Evolutionary conservation across 441 rosid genomes (phyloP).

Genomic region (Gossypium trilobum): DNA sequence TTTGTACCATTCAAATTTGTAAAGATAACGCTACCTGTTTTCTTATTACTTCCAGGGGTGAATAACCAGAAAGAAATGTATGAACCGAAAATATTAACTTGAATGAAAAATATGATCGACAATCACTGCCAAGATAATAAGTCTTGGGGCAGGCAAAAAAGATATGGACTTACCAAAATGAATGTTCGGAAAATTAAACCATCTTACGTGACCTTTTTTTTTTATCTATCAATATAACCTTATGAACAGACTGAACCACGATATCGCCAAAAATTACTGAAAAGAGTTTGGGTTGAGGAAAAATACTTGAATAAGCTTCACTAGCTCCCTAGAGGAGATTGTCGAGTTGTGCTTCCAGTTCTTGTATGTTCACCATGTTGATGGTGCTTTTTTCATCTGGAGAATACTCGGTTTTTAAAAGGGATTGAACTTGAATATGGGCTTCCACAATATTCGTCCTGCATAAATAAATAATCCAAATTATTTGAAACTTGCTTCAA

Average conservation of each 20-base stretch:
- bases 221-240: neutral
- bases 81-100: neutral
- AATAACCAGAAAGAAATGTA: no score
- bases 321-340: constrained; percentile 34
- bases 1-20: no score
- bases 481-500: neutral
- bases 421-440: constrained; percentile 63
- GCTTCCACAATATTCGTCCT: constrained; percentile 97
- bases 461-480: constrained; percentile 16
- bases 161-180: neutral
- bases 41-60: no score
- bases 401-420: constrained; percentile 65
- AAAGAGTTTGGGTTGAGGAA: neutral
- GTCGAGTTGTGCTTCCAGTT: constrained; percentile 73
- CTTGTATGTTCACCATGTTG: constrained; percentile 50
- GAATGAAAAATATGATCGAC: neutral
- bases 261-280: neutral
- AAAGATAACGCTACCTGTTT: no score
- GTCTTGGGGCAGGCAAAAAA: neutral
- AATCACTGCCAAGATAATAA: neutral
- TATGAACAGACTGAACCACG: neutral
- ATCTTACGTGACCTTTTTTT: neutral
- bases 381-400: constrained; percentile 58
- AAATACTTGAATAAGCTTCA: neutral
- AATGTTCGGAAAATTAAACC: neutral